Percentiles rank a stretch among this genome's conserved stretches.
Conservation (phyloP, 1,139 yeast species). For the Magnusiomyces magnusii region DNA sequence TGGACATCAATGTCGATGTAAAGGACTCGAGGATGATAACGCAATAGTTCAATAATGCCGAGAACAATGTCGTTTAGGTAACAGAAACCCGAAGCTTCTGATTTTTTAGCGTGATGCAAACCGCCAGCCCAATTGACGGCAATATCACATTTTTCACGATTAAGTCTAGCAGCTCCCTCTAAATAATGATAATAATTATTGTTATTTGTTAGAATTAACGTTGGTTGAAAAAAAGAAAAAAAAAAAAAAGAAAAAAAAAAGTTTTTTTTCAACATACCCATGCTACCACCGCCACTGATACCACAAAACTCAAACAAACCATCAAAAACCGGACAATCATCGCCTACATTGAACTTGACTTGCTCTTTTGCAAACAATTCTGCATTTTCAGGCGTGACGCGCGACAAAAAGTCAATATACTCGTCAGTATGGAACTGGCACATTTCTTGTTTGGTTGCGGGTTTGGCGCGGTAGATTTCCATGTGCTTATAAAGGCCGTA, state of each 20-base stretch:
- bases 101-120: slow-evolving; percentile 91
- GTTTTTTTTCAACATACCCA: slow-evolving; percentile 43
- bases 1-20: slow-evolving; percentile 94
- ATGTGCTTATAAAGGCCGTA: slow-evolving; percentile 93
- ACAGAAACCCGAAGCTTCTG: slow-evolving; percentile 92
- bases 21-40: slow-evolving; percentile 84
- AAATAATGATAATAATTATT: slow-evolving; percentile 84
- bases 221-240: background rate
- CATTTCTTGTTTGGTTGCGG: slow-evolving; percentile 73
- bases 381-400: slow-evolving; percentile 74
- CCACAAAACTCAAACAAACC: slow-evolving; percentile 92
- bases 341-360: slow-evolving; percentile 85
- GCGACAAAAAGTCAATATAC: slow-evolving; percentile 68
- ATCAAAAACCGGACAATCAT: slow-evolving; percentile 96
- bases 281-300: slow-evolving; percentile 91
- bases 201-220: slow-evolving; percentile 33
- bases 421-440: slow-evolving; percentile 80
- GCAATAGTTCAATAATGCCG: slow-evolving; percentile 69
- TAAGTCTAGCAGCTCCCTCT: slow-evolving; percentile 83
- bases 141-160: slow-evolving; percentile 80
- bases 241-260: background rate
- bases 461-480: slow-evolving; percentile 53
- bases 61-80: slow-evolving; percentile 92
- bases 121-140: slow-evolving; percentile 99
- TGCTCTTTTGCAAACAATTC: slow-evolving; percentile 47